Conservation (phyloP, 257 asterid species). For the Solanum pinnatisectum region DNA sequence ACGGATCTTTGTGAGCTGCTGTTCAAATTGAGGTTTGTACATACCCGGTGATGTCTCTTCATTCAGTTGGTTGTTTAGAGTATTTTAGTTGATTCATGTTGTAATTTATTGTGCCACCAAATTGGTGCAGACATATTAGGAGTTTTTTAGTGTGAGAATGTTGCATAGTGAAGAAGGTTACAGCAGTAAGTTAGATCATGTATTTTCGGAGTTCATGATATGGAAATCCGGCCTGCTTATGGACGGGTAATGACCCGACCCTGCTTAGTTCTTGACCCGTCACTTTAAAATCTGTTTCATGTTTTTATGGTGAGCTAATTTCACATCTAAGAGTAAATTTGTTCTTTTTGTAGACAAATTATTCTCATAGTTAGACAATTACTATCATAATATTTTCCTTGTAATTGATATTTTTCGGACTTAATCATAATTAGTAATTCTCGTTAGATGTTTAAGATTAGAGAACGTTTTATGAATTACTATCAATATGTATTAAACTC, state of each 20-base stretch:
- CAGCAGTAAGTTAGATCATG: not conserved
- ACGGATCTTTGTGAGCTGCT: not conserved
- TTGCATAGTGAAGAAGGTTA: not conserved
- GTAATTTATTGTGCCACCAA: not conserved
- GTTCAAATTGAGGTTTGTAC: not conserved
- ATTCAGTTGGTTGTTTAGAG: not conserved
- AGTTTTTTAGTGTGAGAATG: not conserved
- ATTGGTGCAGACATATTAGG: not conserved
- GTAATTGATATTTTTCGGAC: not conserved
- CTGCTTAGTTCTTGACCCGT: not conserved
- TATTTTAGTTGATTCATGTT: not conserved
- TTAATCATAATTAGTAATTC: not conserved
- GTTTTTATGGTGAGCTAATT: not conserved
- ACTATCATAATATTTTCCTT: not conserved
- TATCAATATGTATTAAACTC: not conserved
- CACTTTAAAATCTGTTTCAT: not conserved
- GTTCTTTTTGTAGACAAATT: not conserved
- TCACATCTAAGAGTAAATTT: not conserved
- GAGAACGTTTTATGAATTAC: not conserved
- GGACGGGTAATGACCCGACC: not conserved
- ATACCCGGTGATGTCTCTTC: not conserved
- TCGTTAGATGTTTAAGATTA: not conserved
- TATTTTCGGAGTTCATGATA: not conserved
- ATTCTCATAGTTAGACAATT: not conserved
- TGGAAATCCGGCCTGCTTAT: not conserved